These are phyloP conservation scores for Lindgomyces ingoldianus DNA, from an alignment of 495 filamentous ascomycete species.

Conservation along the genomic window DNA sequence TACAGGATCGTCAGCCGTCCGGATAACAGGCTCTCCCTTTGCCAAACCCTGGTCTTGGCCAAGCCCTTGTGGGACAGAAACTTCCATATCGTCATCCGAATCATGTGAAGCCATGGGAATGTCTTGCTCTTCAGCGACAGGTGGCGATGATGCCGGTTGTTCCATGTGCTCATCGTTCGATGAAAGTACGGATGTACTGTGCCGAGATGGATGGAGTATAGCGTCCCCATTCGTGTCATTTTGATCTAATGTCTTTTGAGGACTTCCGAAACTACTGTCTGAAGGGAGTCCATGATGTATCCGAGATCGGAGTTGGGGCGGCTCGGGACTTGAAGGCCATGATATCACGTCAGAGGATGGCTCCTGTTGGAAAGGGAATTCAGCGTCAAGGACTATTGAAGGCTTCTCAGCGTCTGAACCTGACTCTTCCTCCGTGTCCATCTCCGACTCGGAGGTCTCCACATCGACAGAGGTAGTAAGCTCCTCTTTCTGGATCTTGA, in stretches of 20 bases:
- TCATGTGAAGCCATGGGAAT: not conserved
- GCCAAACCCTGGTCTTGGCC: conserved; percentile 13
- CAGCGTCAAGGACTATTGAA: not conserved
- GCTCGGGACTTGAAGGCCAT: not conserved
- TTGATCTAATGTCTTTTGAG: not conserved
- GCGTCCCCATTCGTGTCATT: too few species aligned
- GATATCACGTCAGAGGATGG: not conserved
- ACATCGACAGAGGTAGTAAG: too few species aligned
- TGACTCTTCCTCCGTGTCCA: not conserved
- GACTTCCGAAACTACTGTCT: conserved; percentile 17
- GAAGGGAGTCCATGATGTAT: conserved; percentile 5
- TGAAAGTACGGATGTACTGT: not conserved
- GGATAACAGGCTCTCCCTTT: not conserved
- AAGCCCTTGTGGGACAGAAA: conserved; percentile 18
- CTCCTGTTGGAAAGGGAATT: not conserved
- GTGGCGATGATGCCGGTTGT: not conserved
- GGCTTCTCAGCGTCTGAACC: not conserved
- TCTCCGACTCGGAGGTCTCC: not conserved
- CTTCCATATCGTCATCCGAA: conserved; percentile 21
- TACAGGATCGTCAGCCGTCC: not conserved
- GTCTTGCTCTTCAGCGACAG: not conserved
- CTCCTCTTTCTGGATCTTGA: too few species aligned
- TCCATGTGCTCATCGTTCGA: not conserved
- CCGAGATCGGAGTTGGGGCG: not conserved
- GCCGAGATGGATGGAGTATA: not conserved